Conservation (phyloP, 2,329 filamentous ascomycete genomes). For the Botrytis medusae region DNA sequence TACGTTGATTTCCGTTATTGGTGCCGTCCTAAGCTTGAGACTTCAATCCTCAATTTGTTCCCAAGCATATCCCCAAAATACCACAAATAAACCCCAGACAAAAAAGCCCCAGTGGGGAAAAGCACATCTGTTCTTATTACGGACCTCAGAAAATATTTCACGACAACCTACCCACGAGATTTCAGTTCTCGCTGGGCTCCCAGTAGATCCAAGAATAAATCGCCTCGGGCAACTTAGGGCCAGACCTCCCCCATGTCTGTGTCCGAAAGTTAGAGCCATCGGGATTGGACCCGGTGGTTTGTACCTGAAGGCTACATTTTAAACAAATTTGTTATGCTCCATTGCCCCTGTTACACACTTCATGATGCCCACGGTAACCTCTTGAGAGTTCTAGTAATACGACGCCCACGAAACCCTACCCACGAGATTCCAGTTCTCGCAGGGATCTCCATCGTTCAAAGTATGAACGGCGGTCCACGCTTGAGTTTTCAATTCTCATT, state of each 20-base stretch:
- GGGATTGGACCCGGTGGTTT: slow-evolving; percentile 4
- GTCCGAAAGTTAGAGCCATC: background rate
- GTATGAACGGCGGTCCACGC: background rate
- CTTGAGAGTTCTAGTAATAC: background rate
- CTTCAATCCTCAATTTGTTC: background rate
- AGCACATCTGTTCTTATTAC: background rate
- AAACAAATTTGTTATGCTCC: background rate
- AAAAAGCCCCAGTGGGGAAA: background rate
- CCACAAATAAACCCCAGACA: background rate
- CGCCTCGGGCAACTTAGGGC: background rate
- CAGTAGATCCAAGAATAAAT: background rate
- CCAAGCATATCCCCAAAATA: background rate
- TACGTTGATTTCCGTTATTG: background rate
- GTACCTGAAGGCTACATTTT: background rate
- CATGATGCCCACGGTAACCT: background rate
- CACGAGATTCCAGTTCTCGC: background rate
- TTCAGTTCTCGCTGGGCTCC: background rate
- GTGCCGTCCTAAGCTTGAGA: background rate
- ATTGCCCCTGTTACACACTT: background rate
- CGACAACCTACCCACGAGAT: background rate
- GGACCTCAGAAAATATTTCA: background rate
- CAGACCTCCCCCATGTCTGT: background rate
- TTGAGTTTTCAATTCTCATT: background rate
- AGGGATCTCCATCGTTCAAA: background rate
- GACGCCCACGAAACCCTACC: background rate